phyloP scores from a whole-genome alignment of 768 basidiomycete species.

The Rhizopogon vesiculosus region DNA sequence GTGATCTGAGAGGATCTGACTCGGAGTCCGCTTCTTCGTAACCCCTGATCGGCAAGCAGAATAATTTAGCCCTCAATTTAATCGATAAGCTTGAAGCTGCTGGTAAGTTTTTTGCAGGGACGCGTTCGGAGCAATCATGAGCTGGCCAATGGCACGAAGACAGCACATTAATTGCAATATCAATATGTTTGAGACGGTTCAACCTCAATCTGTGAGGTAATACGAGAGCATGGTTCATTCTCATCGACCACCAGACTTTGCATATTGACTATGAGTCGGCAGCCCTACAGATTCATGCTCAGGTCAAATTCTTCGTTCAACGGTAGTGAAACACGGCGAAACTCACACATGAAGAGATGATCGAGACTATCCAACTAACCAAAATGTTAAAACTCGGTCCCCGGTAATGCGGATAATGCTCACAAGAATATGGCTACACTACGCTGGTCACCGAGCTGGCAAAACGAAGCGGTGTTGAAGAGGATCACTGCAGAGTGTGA shows the following conservation, averaged over 20 bases:
- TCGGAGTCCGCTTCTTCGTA: background rate
- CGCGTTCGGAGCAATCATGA: constrained; percentile 7
- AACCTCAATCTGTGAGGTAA: constrained; percentile 2
- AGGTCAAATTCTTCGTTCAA: background rate
- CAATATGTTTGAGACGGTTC: background rate
- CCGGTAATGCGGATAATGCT: constrained; percentile 5
- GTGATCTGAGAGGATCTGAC: background rate
- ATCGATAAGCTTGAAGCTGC: constrained; percentile 11
- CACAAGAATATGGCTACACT: constrained; percentile 5
- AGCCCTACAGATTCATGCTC: constrained; percentile 10
- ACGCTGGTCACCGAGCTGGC: background rate
- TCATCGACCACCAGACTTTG: constrained; percentile 5
- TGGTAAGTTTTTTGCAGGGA: constrained; percentile 10
- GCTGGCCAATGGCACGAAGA: constrained; percentile 4
- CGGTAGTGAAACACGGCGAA: background rate
- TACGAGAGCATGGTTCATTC: background rate
- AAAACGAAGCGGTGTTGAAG: background rate
- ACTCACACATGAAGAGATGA: constrained; percentile 14
- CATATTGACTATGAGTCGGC: constrained; percentile 21
- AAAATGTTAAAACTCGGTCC: background rate
- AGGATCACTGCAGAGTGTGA: background rate
- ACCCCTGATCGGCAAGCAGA: background rate
- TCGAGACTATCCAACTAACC: constrained; percentile 11
- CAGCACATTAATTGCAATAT: background rate
- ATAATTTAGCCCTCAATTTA: background rate